Evolutionary conservation across 768 basidiomycete species (phyloP).

Genomic region (Lactarius indigo): DNA sequence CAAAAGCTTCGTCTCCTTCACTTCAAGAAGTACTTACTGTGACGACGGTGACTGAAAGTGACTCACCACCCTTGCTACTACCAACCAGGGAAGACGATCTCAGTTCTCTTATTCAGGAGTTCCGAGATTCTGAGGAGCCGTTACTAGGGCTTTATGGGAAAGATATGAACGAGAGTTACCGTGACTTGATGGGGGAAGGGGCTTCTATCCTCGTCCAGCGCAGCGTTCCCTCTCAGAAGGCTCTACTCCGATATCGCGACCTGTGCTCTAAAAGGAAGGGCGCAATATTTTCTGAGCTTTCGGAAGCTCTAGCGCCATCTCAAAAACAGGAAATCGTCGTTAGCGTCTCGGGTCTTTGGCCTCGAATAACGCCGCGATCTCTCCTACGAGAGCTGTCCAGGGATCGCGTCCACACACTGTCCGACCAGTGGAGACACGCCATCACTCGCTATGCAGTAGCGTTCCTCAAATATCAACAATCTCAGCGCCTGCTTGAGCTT

Average conservation of each 20-base stretch:
- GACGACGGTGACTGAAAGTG: neutral
- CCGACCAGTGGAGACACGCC: neutral
- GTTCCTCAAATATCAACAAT: conserved; percentile 12
- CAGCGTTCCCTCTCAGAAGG: neutral
- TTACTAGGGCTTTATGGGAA: neutral
- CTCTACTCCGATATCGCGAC: neutral
- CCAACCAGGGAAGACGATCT: neutral
- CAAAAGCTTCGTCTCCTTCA: neutral
- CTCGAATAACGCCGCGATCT: conserved; percentile 12
- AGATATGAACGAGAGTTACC: neutral
- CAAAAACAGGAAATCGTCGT: neutral
- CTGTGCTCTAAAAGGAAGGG: neutral
- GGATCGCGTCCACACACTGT: conserved; percentile 18
- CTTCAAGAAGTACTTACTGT: neutral
- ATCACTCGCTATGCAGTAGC: conserved; percentile 1
- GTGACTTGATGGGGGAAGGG: neutral
- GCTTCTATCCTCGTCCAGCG: too few species aligned
- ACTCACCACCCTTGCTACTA: neutral
- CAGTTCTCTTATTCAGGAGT: neutral
- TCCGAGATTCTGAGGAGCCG: neutral
- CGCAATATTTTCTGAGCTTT: neutral
- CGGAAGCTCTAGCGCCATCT: neutral
- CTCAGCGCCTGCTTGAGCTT: conserved; percentile 7
- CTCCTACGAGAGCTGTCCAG: conserved; percentile 25
- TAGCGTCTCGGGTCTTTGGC: conserved; percentile 6